Evolutionary conservation across 805 yeast species (phyloP), one percentile per base, ranked within the genome.

Genomic region (Pichia scutulata): DNA sequence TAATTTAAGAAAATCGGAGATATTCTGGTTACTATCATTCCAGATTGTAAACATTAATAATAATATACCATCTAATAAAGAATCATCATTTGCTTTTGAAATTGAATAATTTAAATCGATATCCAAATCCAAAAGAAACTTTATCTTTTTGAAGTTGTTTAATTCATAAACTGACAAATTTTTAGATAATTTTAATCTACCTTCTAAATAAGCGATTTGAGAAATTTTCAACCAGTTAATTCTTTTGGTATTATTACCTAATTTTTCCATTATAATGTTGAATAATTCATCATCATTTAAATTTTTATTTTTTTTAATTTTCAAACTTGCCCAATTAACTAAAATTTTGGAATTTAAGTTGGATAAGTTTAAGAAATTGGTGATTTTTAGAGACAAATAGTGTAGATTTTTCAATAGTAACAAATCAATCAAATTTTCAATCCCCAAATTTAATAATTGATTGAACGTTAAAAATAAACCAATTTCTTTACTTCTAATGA

Each of bases 271-370:
- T 0, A 92, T 70, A 0, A 68, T 57, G 22, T 70, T 61, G 41
- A 80, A 76, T 12, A 92, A 65, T 37, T 78, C 80, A 6, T 72
- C 70, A 60, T 92, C 97, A 1, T 76, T 72, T 51, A 74, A 55
- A 26, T 74, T 75, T 7, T 73, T 59, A 16, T 84, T 82, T 28
- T 68, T 66, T 51, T 73, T 74, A 23, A 90, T 80, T 60, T 87
- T 86, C 33, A 76, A 68, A 52, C 83, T 77, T 6, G 96, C 90
- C 98, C 98, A 93, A 55, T 82, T 76, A 2, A 80, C 72, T 59
- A 84, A 85, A 0, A 93, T 76, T 16, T 65, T 28, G 3, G 33
- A 28, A 13, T 28, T 54, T 59, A 77, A 77, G 46, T 69, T 70
- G 43, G 77, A 81, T 46, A 70, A 65, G 44, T 66, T 68, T 56